phyloP scores from a whole-genome alignment of 2,329 filamentous ascomycete species.

The Aureobasidium sp. region DNA sequence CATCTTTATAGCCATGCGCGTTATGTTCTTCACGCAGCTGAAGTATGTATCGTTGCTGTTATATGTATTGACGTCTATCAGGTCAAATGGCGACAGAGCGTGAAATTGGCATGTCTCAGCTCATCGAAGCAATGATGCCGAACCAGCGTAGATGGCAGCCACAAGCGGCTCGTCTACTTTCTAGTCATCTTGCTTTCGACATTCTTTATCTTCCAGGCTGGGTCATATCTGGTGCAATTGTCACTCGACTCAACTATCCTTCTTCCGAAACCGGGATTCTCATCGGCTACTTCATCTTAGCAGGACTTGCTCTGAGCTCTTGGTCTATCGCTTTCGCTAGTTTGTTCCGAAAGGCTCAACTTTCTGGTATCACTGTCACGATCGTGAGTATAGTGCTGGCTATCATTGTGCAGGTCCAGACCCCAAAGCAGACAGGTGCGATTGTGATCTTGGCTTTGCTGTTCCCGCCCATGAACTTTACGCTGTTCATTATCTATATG shows the following conservation, averaged over 20 bases:
- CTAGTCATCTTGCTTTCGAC: conserved; percentile 74
- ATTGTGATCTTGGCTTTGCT: conserved; percentile 66
- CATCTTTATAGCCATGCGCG: not conserved
- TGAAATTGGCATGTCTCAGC: conserved; percentile 77
- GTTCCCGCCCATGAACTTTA: conserved; percentile 83
- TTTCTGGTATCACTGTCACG: conserved; percentile 74
- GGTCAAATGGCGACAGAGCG: conserved; percentile 80
- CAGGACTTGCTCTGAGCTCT: conserved; percentile 70
- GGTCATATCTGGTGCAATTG: conserved; percentile 67
- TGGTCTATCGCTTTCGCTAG: conserved; percentile 74
- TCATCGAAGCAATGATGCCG: conserved; percentile 89
- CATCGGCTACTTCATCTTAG: conserved; percentile 60
- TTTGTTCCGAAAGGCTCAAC: conserved; percentile 80
- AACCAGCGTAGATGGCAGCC: conserved; percentile 67
- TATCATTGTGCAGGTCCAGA: conserved; percentile 72
- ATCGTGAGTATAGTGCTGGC: conserved; percentile 69
- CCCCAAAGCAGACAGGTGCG: conserved; percentile 53
- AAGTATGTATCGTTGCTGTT: not conserved
- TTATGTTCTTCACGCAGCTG: too few species aligned
- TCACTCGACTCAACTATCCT: conserved; percentile 52
- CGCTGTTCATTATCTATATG: conserved; percentile 72
- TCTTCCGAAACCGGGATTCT: conserved; percentile 38
- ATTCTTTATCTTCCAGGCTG: conserved; percentile 74
- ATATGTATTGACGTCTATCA: conserved; percentile 27
- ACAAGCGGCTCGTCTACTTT: conserved; percentile 68